Conservation (phyloP, 257 asterid species). For the Scutellaria minor region DNA sequence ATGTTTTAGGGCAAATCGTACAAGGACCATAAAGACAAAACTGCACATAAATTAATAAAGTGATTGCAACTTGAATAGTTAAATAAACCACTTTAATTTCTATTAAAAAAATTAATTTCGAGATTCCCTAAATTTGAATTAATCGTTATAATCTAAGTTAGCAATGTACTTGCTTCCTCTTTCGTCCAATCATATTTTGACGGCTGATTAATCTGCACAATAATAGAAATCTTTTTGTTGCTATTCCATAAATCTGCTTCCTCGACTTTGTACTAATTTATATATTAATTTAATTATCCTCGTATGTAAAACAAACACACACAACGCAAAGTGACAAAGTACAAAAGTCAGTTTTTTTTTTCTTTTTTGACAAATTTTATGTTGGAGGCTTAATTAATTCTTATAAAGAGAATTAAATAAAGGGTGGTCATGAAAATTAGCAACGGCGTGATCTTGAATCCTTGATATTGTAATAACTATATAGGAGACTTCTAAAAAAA, state of each 20-base stretch:
- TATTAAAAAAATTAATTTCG: not conserved
- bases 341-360: too few relatives aligned
- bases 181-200: conserved; percentile 18
- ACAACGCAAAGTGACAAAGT: not conserved
- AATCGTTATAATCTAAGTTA: not conserved
- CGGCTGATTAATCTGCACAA: conserved; percentile 8
- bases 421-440: too few relatives aligned
- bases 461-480: too few relatives aligned
- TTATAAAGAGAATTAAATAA: too few relatives aligned
- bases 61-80: conserved; percentile 11
- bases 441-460: too few relatives aligned
- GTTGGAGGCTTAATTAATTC: not conserved
- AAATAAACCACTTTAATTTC: not conserved
- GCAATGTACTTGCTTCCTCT: conserved; percentile 9
- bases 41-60: not conserved
- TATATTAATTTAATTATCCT: not conserved
- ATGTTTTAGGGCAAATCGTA: not conserved
- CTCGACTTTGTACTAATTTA: not conserved
- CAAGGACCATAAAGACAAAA: not conserved
- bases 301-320: not conserved
- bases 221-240: conserved; percentile 6
- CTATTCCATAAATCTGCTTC: conserved; percentile 19
- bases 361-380: not conserved
- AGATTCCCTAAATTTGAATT: conserved; percentile 6
- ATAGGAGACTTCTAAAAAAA: too few relatives aligned